Conservation (phyloP, 129 eudicot species). For the Heracleum sosnowskyi region DNA sequence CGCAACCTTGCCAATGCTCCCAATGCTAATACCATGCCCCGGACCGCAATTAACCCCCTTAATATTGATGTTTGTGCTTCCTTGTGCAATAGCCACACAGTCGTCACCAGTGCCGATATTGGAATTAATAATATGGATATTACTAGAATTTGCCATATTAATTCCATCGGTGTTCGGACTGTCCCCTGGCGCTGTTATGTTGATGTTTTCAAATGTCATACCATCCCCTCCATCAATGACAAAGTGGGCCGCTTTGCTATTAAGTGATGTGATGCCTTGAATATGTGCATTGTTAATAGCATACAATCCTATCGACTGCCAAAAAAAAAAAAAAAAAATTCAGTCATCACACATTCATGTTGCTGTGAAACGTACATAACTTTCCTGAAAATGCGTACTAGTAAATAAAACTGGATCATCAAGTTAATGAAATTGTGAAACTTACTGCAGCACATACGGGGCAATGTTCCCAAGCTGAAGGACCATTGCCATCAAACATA, state of each 20-base stretch:
- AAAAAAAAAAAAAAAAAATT: neutral
- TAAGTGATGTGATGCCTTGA: neutral
- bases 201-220: neutral
- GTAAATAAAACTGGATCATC: neutral
- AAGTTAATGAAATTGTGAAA: neutral
- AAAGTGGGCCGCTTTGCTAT: constrained; percentile 1
- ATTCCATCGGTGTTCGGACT: constrained; percentile 9
- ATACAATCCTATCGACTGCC: neutral
- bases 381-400: neutral
- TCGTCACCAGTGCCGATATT: constrained; percentile 2
- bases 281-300: neutral
- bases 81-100: neutral
- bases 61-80: neutral
- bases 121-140: neutral
- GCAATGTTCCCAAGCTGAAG: neutral
- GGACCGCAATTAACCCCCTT: neutral
- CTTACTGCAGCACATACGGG: neutral
- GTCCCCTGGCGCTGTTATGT: neutral
- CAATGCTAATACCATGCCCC: constrained; percentile 3
- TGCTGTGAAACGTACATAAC: neutral
- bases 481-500: constrained; percentile 7
- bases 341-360: neutral
- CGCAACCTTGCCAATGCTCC: neutral
- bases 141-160: neutral
- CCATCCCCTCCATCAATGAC: neutral